Conservation (phyloP, 2,329 filamentous ascomycete genomes). For the Fusarium sp. region DNA sequence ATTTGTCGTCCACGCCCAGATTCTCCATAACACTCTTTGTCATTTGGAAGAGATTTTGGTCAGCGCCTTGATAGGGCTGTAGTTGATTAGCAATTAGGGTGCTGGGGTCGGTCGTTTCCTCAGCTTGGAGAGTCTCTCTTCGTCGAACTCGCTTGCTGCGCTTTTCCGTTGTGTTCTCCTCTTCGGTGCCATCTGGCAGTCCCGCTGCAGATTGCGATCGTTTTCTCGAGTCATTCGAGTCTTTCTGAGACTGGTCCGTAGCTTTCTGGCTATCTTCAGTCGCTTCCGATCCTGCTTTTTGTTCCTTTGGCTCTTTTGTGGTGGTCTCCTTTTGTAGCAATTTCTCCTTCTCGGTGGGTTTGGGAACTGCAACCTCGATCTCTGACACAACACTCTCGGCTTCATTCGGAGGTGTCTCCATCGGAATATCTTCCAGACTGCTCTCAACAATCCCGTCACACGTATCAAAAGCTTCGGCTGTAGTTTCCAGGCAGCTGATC, state of each 20-base stretch:
- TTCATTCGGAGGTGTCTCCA: constrained; percentile 37
- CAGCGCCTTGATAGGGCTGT: constrained; percentile 66
- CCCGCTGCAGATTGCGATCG: constrained; percentile 72
- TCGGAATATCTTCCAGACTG: constrained; percentile 42
- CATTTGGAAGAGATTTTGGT: constrained; percentile 66
- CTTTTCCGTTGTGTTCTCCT: constrained; percentile 68
- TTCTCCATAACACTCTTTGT: constrained; percentile 67
- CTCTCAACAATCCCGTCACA: constrained; percentile 47
- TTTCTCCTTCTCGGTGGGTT: constrained; percentile 10
- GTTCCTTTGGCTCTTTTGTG: constrained; percentile 27
- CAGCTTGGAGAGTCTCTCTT: constrained; percentile 62
- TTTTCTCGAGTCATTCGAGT: constrained; percentile 61
- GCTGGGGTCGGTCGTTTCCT: constrained; percentile 64
- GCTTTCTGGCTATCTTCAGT: constrained; percentile 45
- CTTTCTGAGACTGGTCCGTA: constrained; percentile 48
- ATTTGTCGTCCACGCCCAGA: constrained; percentile 63
- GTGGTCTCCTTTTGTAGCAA: constrained; percentile 9
- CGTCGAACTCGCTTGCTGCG: constrained; percentile 74
- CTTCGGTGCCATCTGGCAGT: constrained; percentile 65
- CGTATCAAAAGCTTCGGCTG: constrained; percentile 44
- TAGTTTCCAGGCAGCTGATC: constrained; percentile 49
- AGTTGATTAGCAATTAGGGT: constrained; percentile 65
- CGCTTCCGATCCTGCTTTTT: constrained; percentile 39
- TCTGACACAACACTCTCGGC: constrained; percentile 29
- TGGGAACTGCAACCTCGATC: constrained; percentile 12